These are phyloP conservation scores for Heliosperma pusillum DNA, from an alignment of 148 eudicot genomes.

Conservation along the genomic window DNA sequence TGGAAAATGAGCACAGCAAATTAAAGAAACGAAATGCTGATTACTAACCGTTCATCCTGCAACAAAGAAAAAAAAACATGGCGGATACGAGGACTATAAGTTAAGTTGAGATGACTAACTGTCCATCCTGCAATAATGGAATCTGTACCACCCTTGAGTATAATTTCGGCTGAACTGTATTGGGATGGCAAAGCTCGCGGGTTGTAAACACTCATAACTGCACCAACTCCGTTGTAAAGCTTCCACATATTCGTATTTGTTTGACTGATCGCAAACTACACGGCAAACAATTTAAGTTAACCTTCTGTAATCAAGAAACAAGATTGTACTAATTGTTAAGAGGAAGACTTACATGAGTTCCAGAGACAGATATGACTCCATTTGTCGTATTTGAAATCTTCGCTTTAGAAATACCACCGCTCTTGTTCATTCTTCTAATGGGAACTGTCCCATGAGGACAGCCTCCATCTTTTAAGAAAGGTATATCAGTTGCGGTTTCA, in stretches of 20 bases:
- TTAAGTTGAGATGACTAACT: neutral
- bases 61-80: too few species aligned
- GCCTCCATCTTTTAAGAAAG: conserved; percentile 11
- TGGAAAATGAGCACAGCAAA: neutral
- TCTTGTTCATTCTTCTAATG: conserved; percentile 15
- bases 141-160: conserved; percentile 19
- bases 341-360: conserved; percentile 8
- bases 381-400: conserved; percentile 1
- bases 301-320: neutral
- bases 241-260: conserved; percentile 17
- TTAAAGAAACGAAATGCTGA: neutral
- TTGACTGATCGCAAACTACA: conserved; percentile 19
- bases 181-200: conserved; percentile 16
- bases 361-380: conserved; percentile 17
- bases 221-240: conserved; percentile 23
- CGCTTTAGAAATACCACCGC: neutral
- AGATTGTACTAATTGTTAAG: neutral
- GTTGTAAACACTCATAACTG: conserved; percentile 11
- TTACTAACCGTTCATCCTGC: too few species aligned
- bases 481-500: neutral
- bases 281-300: neutral
- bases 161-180: conserved; percentile 25
- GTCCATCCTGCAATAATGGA: conserved; percentile 21
- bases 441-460: conserved; percentile 21
- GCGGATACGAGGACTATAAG: neutral